Evolutionary conservation across 768 basidiomycete species (phyloP).

Genomic region (Lactifluus piperatus): DNA sequence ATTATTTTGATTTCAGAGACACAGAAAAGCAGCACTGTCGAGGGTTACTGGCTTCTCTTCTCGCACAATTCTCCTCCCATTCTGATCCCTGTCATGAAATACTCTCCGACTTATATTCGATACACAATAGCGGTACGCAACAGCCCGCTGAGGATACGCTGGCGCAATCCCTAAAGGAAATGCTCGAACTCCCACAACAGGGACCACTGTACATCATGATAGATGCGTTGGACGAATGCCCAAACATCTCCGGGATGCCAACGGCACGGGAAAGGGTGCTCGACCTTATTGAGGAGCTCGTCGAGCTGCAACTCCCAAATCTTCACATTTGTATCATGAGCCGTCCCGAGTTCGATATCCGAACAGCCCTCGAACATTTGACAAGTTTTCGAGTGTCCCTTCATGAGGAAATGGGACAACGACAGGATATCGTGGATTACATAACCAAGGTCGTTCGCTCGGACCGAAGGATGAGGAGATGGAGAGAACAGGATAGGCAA

Average conservation of each 20-base stretch:
- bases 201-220: neutral
- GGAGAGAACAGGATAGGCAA: neutral
- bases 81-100: neutral
- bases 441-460: neutral
- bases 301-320: neutral
- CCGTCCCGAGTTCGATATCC: neutral
- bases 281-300: neutral
- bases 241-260: neutral
- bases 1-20: neutral
- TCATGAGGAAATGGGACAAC: neutral
- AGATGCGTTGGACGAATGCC: constrained; percentile 9
- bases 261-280: neutral
- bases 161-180: neutral
- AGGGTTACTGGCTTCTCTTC: no score
- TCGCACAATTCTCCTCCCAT: no score
- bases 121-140: neutral
- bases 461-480: neutral
- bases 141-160: neutral
- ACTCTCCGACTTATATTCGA: neutral
- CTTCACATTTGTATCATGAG: neutral
- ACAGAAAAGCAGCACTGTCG: neutral
- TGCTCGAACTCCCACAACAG: neutral
- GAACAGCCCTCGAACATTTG: neutral
- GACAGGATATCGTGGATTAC: neutral
- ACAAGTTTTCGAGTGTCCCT: neutral